Conservation (phyloP, 805 yeast species). For the Yamadazyma insecticola region DNA sequence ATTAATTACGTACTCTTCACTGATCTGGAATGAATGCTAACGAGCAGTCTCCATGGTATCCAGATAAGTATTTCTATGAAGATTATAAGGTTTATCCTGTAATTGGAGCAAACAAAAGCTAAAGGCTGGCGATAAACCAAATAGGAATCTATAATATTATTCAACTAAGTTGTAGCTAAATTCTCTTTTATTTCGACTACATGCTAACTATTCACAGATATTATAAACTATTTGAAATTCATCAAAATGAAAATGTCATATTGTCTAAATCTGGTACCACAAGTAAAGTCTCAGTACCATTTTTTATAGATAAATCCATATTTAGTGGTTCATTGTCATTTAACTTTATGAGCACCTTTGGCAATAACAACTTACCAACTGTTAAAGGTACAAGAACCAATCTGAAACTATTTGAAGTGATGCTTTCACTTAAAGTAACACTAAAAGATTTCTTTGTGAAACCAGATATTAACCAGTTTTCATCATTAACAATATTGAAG, state of each 20-base stretch:
- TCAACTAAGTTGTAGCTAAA: too few relatives aligned
- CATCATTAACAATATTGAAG: constrained; percentile 52
- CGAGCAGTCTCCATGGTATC: too few relatives aligned
- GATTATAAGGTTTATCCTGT: too few relatives aligned
- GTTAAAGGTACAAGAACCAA: constrained; percentile 67
- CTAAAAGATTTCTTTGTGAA: constrained; percentile 50
- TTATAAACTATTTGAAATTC: too few relatives aligned
- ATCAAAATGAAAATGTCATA: constrained; percentile 59
- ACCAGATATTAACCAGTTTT: constrained; percentile 81
- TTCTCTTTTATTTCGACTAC: too few relatives aligned
- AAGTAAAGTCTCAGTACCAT: constrained; percentile 63
- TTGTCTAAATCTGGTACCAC: constrained; percentile 68
- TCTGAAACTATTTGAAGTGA: constrained; percentile 17
- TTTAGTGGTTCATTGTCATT: constrained; percentile 43
- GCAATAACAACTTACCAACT: constrained; percentile 68
- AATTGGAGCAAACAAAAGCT: too few relatives aligned
- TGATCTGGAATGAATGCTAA: too few relatives aligned
- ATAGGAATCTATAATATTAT: too few relatives aligned
- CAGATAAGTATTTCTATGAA: too few relatives aligned
- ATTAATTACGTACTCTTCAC: too few relatives aligned
- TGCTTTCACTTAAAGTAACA: constrained; percentile 20
- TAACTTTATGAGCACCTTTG: constrained; percentile 46
- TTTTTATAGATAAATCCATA: constrained; percentile 61
- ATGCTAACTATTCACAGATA: too few relatives aligned
- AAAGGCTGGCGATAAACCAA: too few relatives aligned